Percentiles rank a stretch among this genome's conserved stretches.
phyloP scores from a whole-genome alignment of 1,284 basidiomycete genomes.

The Fomitopsis palustris region DNA sequence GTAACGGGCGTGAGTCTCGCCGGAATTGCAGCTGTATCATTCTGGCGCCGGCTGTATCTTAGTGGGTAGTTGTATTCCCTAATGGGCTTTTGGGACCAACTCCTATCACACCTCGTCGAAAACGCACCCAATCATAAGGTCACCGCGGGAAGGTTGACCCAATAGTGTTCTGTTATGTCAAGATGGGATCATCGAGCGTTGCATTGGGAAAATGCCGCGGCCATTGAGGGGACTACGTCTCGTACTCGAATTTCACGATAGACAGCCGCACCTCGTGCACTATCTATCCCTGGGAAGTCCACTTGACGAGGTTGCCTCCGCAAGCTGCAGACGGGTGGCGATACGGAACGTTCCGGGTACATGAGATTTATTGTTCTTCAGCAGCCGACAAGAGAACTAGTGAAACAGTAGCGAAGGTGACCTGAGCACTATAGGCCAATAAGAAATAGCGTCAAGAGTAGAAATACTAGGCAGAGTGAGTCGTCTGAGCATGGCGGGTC shows the following conservation, averaged over 20 bases:
- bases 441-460: not conserved
- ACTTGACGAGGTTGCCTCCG: not conserved
- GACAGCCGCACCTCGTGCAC: not conserved
- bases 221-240: not conserved
- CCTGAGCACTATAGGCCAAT: not conserved
- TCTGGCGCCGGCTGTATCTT: slow-evolving; percentile 32
- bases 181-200: not conserved
- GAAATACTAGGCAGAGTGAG: not conserved
- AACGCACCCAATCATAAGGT: slow-evolving; percentile 4
- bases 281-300: not conserved
- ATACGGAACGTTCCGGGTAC: not conserved
- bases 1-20: slow-evolving; percentile 41
- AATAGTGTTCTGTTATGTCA: slow-evolving; percentile 7
- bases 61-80: slow-evolving; percentile 18
- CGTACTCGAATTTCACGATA: not conserved
- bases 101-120: not conserved
- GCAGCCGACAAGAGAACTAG: not conserved
- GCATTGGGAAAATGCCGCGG: not conserved
- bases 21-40: slow-evolving; percentile 35
- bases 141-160: not conserved
- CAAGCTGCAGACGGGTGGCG: not conserved
- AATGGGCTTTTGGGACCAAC: slow-evolving; percentile 3
- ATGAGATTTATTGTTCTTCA: not conserved
- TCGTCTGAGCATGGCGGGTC: not conserved
- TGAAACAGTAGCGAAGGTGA: slow-evolving; percentile 2